A percentile compares a stretch with the other conserved stretches of the same genome.
phyloP scores from a whole-genome alignment of 2,329 filamentous ascomycete genomes.

The Diatrype stigma region DNA sequence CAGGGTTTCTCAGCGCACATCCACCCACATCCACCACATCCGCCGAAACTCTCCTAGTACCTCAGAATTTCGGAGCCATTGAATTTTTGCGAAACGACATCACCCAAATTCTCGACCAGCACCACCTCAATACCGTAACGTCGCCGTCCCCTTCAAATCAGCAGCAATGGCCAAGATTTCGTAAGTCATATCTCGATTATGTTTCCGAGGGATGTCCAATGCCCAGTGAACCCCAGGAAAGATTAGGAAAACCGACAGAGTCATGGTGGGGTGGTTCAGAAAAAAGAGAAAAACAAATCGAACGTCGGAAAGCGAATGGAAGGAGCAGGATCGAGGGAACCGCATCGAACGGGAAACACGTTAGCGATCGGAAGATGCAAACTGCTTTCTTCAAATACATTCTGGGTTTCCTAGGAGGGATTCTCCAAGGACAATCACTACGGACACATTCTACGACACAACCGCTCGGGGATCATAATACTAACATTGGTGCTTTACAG shows the following conservation, averaged over 20 bases:
- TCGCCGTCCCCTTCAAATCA: slow-evolving; percentile 8
- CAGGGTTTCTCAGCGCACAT: slow-evolving; percentile 1
- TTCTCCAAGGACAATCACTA: background rate
- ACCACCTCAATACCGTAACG: slow-evolving; percentile 10
- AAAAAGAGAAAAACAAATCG: background rate
- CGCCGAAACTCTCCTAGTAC: slow-evolving; percentile 2
- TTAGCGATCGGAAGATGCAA: background rate
- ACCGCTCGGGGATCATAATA: background rate
- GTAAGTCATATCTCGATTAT: slow-evolving; percentile 18
- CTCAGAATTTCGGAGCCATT: slow-evolving; percentile 14
- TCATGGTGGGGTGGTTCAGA: slow-evolving; percentile 8
- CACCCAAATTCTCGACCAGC: slow-evolving; percentile 6
- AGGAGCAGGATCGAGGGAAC: background rate
- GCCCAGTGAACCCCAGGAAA: slow-evolving; percentile 3
- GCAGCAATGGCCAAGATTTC: slow-evolving; percentile 26
- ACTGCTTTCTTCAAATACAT: background rate
- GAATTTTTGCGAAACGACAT: slow-evolving; percentile 10
- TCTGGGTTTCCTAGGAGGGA: background rate
- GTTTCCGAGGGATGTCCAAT: background rate
- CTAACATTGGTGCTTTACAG: slow-evolving; percentile 34
- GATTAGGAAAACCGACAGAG: slow-evolving; percentile 6
- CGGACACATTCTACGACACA: background rate
- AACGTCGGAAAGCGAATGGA: background rate
- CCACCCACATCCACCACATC: slow-evolving; percentile 1
- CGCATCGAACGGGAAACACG: background rate